These are phyloP conservation scores for Beta corolliflora DNA, from an alignment of 179 eudicot species.

Conservation along the genomic window DNA sequence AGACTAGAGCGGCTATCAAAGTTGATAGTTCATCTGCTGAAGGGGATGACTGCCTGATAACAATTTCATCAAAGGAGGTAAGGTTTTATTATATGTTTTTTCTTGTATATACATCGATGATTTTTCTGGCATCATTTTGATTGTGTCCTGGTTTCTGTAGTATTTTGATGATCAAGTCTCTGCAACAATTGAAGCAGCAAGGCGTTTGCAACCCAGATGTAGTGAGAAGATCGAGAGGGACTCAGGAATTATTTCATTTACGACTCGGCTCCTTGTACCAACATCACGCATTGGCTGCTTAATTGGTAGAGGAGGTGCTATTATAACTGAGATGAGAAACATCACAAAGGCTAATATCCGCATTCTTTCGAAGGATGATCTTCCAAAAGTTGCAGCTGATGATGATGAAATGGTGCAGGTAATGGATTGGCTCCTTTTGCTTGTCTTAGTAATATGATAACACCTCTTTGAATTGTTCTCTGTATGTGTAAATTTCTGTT, in stretches of 20 bases:
- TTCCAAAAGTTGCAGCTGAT: slow-evolving; percentile 84
- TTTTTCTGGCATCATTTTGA: slow-evolving; percentile 5
- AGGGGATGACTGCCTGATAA: slow-evolving; percentile 82
- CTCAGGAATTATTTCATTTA: slow-evolving; percentile 76
- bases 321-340: slow-evolving; percentile 86
- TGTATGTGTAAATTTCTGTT: background rate
- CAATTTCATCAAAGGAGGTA: slow-evolving; percentile 88
- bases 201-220: slow-evolving; percentile 93
- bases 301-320: slow-evolving; percentile 94
- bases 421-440: slow-evolving; percentile 15
- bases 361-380: slow-evolving; percentile 77
- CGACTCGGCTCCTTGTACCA: slow-evolving; percentile 83
- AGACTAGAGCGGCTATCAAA: slow-evolving; percentile 78
- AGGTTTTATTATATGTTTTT: background rate
- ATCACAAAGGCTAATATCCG: slow-evolving; percentile 89
- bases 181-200: slow-evolving; percentile 87
- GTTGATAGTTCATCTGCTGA: slow-evolving; percentile 87
- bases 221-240: slow-evolving; percentile 97
- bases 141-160: slow-evolving; percentile 34
- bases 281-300: slow-evolving; percentile 82
- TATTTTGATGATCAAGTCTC: slow-evolving; percentile 83
- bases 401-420: slow-evolving; percentile 99
- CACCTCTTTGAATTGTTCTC: background rate
- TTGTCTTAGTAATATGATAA: background rate
- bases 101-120: background rate